Conservation (phyloP, 202 grass and related monocot genomes). For the Digitaria exilis region DNA sequence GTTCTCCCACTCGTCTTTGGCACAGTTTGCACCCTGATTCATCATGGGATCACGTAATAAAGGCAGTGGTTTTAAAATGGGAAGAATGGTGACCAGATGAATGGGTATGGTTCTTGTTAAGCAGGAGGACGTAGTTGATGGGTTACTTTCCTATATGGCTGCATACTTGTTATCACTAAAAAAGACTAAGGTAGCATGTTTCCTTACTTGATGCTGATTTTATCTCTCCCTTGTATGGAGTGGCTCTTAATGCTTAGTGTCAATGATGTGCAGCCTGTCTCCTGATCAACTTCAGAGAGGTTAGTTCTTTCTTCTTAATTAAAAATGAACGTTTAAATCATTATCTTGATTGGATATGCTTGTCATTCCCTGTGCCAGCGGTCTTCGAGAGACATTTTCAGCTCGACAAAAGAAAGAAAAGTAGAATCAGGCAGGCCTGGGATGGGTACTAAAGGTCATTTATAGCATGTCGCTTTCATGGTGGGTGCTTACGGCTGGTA, state of each 20-base stretch:
- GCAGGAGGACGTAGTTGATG: slow-evolving; percentile 80
- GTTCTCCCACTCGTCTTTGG: slow-evolving; percentile 24
- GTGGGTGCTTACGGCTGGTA: slow-evolving; percentile 87
- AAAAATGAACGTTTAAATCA: slow-evolving; percentile 6
- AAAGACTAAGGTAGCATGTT: slow-evolving; percentile 63
- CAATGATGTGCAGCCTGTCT: slow-evolving; percentile 70
- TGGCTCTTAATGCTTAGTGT: slow-evolving; percentile 40
- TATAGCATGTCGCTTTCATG: slow-evolving; percentile 94
- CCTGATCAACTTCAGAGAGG: slow-evolving; percentile 82
- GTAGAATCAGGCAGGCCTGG: slow-evolving; percentile 79
- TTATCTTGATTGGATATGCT: neutral
- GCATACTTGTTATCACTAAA: slow-evolving; percentile 73
- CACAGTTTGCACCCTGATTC: slow-evolving; percentile 54
- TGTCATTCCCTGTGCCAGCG: slow-evolving; percentile 36
- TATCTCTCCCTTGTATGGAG: neutral
- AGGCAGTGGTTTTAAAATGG: slow-evolving; percentile 61
- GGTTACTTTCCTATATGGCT: slow-evolving; percentile 83
- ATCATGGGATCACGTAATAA: slow-evolving; percentile 85
- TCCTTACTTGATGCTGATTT: neutral
- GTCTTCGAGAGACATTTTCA: slow-evolving; percentile 81
- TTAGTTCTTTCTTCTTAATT: slow-evolving; percentile 18
- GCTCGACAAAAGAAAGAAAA: slow-evolving; percentile 72
- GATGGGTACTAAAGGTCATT: slow-evolving; percentile 73
- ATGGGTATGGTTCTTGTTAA: slow-evolving; percentile 88
- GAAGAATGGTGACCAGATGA: slow-evolving; percentile 59